phyloP scores from a whole-genome alignment of 805 yeast species.

The Candida maesae region DNA sequence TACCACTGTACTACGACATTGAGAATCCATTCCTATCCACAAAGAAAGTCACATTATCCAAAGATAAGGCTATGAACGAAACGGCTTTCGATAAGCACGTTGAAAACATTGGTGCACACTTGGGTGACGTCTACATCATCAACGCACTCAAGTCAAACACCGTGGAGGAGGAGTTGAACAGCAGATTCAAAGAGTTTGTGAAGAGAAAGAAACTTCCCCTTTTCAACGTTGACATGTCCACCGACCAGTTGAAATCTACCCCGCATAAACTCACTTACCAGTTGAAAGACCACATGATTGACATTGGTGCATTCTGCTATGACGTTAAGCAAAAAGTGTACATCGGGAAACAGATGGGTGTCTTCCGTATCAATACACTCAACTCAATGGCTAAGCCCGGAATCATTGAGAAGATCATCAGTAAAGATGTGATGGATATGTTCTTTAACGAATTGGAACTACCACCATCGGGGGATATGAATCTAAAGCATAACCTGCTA shows the following conservation, averaged over 20 bases:
- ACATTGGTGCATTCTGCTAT: conserved; percentile 81
- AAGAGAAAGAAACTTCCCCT: conserved; percentile 30
- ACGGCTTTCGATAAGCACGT: conserved; percentile 84
- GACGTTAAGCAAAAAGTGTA: conserved; percentile 57
- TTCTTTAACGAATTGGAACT: conserved; percentile 44
- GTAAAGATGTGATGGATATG: conserved; percentile 52
- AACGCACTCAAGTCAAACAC: conserved; percentile 68
- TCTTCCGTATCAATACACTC: conserved; percentile 83
- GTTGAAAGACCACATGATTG: conserved; percentile 61
- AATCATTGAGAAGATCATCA: conserved; percentile 55
- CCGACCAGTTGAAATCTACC: conserved; percentile 33
- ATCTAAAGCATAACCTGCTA: conserved; percentile 62
- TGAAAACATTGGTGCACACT: conserved; percentile 60
- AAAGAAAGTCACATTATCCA: conserved; percentile 75
- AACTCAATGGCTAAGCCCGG: conserved; percentile 89
- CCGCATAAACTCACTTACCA: conserved; percentile 44
- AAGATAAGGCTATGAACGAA: conserved; percentile 80
- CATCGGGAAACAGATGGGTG: conserved; percentile 82
- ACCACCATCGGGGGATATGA: conserved; percentile 1
- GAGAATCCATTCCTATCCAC: conserved; percentile 60
- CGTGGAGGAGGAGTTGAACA: conserved; percentile 66
- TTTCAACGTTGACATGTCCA: conserved; percentile 36
- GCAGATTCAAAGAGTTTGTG: conserved; percentile 56
- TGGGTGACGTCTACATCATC: conserved; percentile 81
- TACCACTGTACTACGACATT: conserved; percentile 94